A percentile compares a stretch with the other conserved stretches of the same genome.
phyloP scores from a whole-genome alignment of 2,329 filamentous ascomycete genomes.

The Claviceps purpurea region DNA sequence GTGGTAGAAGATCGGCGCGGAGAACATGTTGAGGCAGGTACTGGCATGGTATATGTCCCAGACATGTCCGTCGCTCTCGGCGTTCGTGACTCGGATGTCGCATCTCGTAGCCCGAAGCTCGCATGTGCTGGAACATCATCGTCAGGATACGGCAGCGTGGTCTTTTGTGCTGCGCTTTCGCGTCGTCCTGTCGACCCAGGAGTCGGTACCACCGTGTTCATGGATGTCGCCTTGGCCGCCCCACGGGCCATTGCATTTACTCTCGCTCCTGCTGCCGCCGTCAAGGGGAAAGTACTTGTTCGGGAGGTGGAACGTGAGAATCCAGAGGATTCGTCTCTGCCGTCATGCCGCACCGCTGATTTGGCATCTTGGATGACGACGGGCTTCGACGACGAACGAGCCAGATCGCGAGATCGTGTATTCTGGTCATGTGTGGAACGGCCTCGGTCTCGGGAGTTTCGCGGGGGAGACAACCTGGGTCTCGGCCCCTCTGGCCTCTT shows the following conservation, averaged over 20 bases:
- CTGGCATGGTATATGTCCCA: conserved; percentile 14
- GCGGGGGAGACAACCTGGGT: conserved; percentile 7
- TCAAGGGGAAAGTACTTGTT: conserved; percentile 20
- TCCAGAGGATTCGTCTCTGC: conserved; percentile 9
- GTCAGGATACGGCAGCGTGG: conserved; percentile 24
- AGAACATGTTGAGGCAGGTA: background rate
- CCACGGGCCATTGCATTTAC: conserved; percentile 3
- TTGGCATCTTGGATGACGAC: conserved; percentile 21
- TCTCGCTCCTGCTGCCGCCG: conserved; percentile 14
- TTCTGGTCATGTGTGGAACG: conserved; percentile 27
- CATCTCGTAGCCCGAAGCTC: conserved; percentile 12
- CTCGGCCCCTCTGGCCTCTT: conserved; percentile 15
- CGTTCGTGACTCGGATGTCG: background rate
- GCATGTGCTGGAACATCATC: conserved; percentile 16
- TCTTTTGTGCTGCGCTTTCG: conserved; percentile 10
- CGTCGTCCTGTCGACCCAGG: conserved; percentile 13
- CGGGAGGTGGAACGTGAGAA: conserved; percentile 21
- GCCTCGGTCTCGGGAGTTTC: conserved; percentile 16
- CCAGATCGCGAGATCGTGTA: conserved; percentile 15
- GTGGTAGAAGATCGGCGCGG: background rate
- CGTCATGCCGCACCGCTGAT: conserved; percentile 10
- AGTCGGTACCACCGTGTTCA: background rate
- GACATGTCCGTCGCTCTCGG: conserved; percentile 1
- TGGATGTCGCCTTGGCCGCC: background rate
- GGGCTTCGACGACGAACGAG: conserved; percentile 20